Conservation (phyloP, 2,329 filamentous ascomycete species). For the Aspergillus hortae region DNA sequence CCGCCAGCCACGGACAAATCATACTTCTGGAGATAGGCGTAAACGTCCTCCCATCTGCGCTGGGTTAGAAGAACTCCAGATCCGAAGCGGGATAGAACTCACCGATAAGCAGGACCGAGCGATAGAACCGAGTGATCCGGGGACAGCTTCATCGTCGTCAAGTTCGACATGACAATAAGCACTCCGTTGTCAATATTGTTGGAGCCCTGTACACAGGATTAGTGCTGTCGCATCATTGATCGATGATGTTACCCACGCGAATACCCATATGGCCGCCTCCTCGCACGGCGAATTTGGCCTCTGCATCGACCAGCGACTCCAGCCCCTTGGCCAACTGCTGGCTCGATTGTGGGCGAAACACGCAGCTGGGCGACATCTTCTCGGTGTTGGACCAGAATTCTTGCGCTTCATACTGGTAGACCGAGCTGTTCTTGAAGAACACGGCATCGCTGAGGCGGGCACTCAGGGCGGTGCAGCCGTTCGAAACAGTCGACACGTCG, state of each 20-base stretch:
- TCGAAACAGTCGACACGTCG: conserved; percentile 3
- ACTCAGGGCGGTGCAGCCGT: conserved; percentile 18
- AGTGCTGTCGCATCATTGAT: background rate
- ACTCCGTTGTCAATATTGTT: conserved; percentile 34
- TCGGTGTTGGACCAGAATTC: conserved; percentile 37
- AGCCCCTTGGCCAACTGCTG: conserved; percentile 23
- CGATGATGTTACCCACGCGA: conserved; percentile 16
- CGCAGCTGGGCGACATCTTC: conserved; percentile 29
- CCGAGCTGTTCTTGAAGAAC: conserved; percentile 18
- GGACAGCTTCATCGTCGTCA: conserved; percentile 26
- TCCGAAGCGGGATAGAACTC: conserved; percentile 1
- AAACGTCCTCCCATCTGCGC: conserved; percentile 34
- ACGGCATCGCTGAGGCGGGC: conserved; percentile 15
- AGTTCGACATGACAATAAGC: conserved; percentile 29
- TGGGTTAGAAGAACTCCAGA: too few relatives aligned
- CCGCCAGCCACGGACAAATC: conserved; percentile 23
- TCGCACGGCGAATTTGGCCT: conserved; percentile 30
- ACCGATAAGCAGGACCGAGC: conserved; percentile 27
- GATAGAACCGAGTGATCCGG: conserved; percentile 26
- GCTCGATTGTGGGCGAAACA: conserved; percentile 31
- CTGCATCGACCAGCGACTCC: conserved; percentile 13
- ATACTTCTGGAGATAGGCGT: conserved; percentile 21
- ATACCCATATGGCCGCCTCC: conserved; percentile 36
- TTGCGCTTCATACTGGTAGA: conserved; percentile 29
- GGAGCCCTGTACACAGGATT: conserved; percentile 18